Percentiles rank a stretch among this genome's conserved stretches.
phyloP scores from a whole-genome alignment of 148 eudicot species.

The Selenicereus undatus region DNA sequence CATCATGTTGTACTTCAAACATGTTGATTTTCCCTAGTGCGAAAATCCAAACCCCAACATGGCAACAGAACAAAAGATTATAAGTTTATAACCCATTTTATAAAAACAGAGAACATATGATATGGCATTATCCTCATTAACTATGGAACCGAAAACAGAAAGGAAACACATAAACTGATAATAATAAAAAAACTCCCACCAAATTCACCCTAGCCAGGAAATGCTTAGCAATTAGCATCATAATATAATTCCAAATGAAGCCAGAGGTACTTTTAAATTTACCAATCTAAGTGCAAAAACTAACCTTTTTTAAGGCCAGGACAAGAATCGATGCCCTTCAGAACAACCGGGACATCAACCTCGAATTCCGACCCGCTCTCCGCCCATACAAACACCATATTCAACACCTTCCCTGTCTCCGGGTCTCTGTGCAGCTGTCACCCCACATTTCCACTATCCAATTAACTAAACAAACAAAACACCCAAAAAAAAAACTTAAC shows the following conservation, averaged over 20 bases:
- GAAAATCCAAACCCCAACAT: too few relatives aligned
- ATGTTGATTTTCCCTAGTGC: too few relatives aligned
- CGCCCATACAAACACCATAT: slow-evolving; percentile 89
- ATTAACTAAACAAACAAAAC: not conserved
- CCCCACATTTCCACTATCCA: not conserved
- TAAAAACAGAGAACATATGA: too few relatives aligned
- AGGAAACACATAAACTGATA: too few relatives aligned
- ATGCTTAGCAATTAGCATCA: not conserved
- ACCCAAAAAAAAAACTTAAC: not conserved
- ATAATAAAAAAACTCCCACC: not conserved
- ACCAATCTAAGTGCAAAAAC: slow-evolving; percentile 6
- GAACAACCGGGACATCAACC: slow-evolving; percentile 82
- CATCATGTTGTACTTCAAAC: too few relatives aligned
- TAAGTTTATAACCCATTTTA: too few relatives aligned
- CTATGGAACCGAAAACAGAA: too few relatives aligned
- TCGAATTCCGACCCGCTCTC: slow-evolving; percentile 65
- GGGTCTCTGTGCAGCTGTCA: slow-evolving; percentile 65
- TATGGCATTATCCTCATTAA: too few relatives aligned
- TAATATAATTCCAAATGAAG: too few relatives aligned
- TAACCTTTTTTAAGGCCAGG: slow-evolving; percentile 87
- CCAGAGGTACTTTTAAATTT: not conserved
- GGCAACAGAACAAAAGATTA: too few relatives aligned
- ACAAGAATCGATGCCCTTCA: slow-evolving; percentile 64
- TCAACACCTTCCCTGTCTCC: slow-evolving; percentile 68
- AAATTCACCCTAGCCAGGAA: not conserved